Conservation (phyloP, 208 protist species). For the Wallacemonas collosoma region DNA sequence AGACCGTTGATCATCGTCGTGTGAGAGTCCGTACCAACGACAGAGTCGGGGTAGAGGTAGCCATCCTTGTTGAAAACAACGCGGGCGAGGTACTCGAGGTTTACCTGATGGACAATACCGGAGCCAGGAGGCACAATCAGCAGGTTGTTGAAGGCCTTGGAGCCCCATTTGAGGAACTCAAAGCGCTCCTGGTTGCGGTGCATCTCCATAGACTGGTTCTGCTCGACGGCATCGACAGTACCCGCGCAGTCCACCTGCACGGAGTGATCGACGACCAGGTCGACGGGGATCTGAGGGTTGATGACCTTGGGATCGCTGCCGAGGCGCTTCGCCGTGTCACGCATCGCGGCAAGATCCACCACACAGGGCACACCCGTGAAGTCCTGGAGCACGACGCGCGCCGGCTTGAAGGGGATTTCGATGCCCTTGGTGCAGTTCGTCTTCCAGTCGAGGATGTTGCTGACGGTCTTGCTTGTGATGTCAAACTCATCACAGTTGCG, state of each 20-base stretch:
- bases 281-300: conserved; percentile 96
- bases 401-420: conserved; percentile 96
- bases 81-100: conserved; percentile 96
- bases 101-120: conserved; percentile 98
- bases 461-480: conserved; percentile 89
- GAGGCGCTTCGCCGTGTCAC: conserved; percentile 91
- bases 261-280: conserved; percentile 97
- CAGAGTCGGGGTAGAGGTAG: conserved; percentile 96
- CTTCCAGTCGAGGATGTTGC: conserved; percentile 95
- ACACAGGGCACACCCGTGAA: conserved; percentile 96
- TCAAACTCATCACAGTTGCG: conserved; percentile 96
- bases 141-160: conserved; percentile 94
- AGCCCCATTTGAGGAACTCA: conserved; percentile 97
- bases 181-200: conserved; percentile 96
- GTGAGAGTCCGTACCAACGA: conserved; percentile 97
- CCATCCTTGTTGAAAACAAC: conserved; percentile 93
- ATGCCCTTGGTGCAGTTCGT: conserved; percentile 86
- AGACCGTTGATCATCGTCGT: conserved; percentile 98
- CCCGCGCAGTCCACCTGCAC: conserved; percentile 93
- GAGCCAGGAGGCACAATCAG: conserved; percentile 96
- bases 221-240: conserved; percentile 67
- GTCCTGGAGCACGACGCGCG: conserved; percentile 96
- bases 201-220: conserved; percentile 96
- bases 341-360: conserved; percentile 96
- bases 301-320: conserved; percentile 93